Percentiles rank a stretch among this genome's conserved stretches.
Evolutionary conservation across 257 asterid species (phyloP).

Genomic region (Capsicum pubescens): DNA sequence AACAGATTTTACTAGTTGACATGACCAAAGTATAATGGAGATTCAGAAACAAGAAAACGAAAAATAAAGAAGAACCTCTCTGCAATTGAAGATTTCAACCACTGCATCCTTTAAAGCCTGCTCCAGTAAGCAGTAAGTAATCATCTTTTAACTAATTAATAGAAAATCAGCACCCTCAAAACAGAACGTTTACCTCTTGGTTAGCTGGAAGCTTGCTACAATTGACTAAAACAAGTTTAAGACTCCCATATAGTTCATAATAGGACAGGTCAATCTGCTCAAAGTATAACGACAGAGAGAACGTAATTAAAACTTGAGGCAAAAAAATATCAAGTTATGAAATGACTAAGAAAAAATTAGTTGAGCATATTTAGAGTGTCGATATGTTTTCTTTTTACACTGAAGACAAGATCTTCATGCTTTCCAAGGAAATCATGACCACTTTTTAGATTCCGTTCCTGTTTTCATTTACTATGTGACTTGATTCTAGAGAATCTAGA

Average conservation of each 20-base stretch:
- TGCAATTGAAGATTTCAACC: slow-evolving; percentile 69
- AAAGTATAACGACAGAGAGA: neutral
- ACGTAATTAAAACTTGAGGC: neutral
- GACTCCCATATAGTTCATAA: slow-evolving; percentile 83
- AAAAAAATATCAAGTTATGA: slow-evolving; percentile 26
- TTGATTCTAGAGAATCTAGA: slow-evolving; percentile 2
- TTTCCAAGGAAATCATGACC: neutral
- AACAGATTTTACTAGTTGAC: slow-evolving; percentile 15
- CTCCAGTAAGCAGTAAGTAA: slow-evolving; percentile 36
- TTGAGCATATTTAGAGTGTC: neutral
- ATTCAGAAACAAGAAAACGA: slow-evolving; percentile 5
- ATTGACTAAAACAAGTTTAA: slow-evolving; percentile 66
- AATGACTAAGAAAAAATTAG: neutral
- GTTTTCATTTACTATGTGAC: slow-evolving; percentile 11
- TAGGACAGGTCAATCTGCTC: slow-evolving; percentile 78
- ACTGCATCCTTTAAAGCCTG: slow-evolving; percentile 76
- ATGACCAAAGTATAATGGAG: neutral
- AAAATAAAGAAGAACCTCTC: slow-evolving; percentile 49
- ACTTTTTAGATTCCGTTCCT: neutral
- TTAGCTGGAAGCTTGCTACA: slow-evolving; percentile 62
- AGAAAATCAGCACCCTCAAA: slow-evolving; percentile 29
- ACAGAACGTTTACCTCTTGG: slow-evolving; percentile 60
- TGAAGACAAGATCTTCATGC: neutral
- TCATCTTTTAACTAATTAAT: slow-evolving; percentile 34
- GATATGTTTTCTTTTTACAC: neutral